phyloP scores from a whole-genome alignment of 1,139 yeast genomes.

The Taphrina populina region DNA sequence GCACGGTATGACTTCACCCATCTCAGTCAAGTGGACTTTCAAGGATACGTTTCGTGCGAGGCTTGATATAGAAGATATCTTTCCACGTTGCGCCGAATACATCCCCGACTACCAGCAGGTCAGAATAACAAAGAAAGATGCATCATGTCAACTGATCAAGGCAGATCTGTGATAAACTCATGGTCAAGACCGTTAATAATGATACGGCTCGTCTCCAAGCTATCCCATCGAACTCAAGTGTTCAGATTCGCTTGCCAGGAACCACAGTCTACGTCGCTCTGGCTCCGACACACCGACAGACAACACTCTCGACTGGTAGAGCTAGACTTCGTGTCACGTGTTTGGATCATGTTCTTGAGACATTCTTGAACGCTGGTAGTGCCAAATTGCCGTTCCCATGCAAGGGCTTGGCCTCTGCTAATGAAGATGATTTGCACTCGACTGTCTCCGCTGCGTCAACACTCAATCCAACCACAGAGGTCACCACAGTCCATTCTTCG shows the following conservation, averaged over 20 bases:
- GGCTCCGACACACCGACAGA: background rate
- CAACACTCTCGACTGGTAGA: conserved; percentile 1
- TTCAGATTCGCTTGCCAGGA: conserved; percentile 11
- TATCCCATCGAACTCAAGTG: too few relatives aligned
- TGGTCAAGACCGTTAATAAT: background rate
- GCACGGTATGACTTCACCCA: background rate
- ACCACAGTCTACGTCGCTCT: background rate
- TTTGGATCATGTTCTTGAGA: too few relatives aligned
- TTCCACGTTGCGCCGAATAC: background rate
- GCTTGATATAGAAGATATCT: conserved; percentile 13
- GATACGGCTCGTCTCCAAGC: too few relatives aligned
- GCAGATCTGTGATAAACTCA: conserved; percentile 4
- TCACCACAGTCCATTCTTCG: too few relatives aligned
- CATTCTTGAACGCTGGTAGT: too few relatives aligned
- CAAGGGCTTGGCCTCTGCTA: too few relatives aligned
- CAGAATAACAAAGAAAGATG: background rate
- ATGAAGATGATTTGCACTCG: too few relatives aligned
- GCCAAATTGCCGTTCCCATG: too few relatives aligned
- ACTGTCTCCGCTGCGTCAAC: too few relatives aligned
- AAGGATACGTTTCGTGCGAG: conserved; percentile 6
- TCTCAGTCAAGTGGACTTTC: conserved; percentile 15
- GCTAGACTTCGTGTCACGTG: conserved; percentile 16
- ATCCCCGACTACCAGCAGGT: conserved; percentile 3
- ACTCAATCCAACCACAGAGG: too few relatives aligned
- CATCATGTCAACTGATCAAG: too few relatives aligned